A percentile compares a stretch with the other conserved stretches of the same genome.
These are phyloP conservation scores for Marasmius fiardii DNA, from an alignment of 1,284 basidiomycete genomes.

Conservation along the genomic window DNA sequence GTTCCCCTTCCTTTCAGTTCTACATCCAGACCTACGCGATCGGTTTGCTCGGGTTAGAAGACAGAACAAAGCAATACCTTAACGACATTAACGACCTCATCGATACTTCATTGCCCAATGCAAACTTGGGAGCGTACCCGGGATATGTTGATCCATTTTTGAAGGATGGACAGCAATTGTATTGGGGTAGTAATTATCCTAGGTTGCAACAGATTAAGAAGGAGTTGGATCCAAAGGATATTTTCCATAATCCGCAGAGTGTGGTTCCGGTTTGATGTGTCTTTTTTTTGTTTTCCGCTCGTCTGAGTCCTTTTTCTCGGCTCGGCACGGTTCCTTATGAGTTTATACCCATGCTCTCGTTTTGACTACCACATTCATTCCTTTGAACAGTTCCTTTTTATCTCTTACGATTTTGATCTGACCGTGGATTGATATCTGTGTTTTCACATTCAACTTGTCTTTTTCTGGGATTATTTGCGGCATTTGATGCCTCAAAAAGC, in stretches of 20 bases:
- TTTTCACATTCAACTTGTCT: too few species aligned
- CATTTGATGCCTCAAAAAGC: too few species aligned
- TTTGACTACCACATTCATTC: too few species aligned
- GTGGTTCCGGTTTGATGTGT: neutral
- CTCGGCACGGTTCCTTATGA: too few species aligned
- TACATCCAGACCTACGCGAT: conserved; percentile 20
- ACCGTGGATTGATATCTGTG: too few species aligned
- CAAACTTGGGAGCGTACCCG: conserved; percentile 16
- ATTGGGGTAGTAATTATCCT: conserved; percentile 18
- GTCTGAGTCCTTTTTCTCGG: too few species aligned
- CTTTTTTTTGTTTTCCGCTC: too few species aligned
- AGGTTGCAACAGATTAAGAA: conserved; percentile 16
- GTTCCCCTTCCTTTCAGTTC: conserved; percentile 8
- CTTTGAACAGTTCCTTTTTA: too few species aligned
- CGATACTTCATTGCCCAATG: conserved; percentile 11
- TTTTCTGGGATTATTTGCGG: too few species aligned
- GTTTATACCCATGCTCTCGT: too few species aligned
- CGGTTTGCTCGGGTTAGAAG: conserved; percentile 11
- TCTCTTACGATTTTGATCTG: too few species aligned
- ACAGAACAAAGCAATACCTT: conserved; percentile 13
- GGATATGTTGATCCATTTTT: conserved; percentile 17
- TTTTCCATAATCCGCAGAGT: conserved; percentile 19
- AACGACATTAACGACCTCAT: conserved; percentile 13
- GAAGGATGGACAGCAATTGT: conserved; percentile 12
- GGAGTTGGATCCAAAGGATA: conserved; percentile 14